phyloP scores from a whole-genome alignment of 768 basidiomycete genomes.

The Wakefieldia striispora region DNA sequence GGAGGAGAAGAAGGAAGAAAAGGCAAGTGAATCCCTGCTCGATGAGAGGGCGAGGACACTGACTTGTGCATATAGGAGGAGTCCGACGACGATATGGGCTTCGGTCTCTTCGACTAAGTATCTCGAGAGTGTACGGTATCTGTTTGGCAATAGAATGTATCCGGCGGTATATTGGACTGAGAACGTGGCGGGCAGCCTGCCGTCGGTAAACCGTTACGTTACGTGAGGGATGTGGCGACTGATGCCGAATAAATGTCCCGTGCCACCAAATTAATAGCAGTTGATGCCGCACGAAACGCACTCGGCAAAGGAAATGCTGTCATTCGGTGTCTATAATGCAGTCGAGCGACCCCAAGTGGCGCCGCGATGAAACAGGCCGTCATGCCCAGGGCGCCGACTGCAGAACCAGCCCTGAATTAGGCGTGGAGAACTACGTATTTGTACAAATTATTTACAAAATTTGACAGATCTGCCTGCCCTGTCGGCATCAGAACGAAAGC shows the following conservation, averaged over 20 bases:
- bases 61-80: conserved; percentile 58
- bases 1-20: conserved; percentile 89
- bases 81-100: conserved; percentile 99
- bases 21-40: conserved; percentile 45
- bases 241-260: conserved; percentile 18
- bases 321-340: not conserved
- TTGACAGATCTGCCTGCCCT: conserved; percentile 13
- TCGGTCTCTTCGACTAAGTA: conserved; percentile 92
- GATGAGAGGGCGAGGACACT: not conserved
- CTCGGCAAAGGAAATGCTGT: conserved; percentile 1
- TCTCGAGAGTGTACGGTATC: not conserved
- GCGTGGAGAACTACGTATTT: not conserved
- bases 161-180: not conserved
- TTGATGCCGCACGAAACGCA: not conserved
- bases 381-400: not conserved
- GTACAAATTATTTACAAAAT: conserved; percentile 9
- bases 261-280: not conserved
- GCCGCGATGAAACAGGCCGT: conserved; percentile 7
- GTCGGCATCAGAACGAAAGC: conserved; percentile 32
- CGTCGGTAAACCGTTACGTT: conserved; percentile 25
- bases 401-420: conserved; percentile 2
- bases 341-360: too few relatives aligned
- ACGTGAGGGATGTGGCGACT: conserved; percentile 8
- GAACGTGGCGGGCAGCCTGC: conserved; percentile 3
- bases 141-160: not conserved